phyloP scores from a whole-genome alignment of 75 land plant species.

The Chamaecyparis obtusa region DNA sequence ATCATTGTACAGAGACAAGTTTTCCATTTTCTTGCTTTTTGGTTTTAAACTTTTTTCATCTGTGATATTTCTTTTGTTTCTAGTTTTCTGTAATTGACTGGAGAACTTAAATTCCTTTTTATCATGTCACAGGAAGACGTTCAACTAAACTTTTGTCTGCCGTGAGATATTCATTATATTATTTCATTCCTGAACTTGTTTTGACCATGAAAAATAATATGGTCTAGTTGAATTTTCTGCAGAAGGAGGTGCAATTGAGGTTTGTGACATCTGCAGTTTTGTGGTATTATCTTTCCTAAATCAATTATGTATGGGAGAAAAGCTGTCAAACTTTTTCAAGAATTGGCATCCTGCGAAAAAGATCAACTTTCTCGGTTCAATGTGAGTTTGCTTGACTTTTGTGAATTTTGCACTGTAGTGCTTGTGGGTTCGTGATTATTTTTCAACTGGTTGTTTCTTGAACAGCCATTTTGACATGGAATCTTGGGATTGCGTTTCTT shows the following conservation, averaged over 20 bases:
- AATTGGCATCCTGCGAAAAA: conserved; percentile 29
- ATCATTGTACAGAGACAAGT: background rate
- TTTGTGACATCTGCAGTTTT: background rate
- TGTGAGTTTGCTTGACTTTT: conserved; percentile 23
- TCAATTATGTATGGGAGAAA: conserved; percentile 47
- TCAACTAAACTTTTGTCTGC: too few species aligned
- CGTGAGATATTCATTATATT: background rate
- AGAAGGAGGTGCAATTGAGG: background rate
- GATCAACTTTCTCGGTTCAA: conserved; percentile 49
- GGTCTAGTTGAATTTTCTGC: background rate
- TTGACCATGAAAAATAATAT: background rate
- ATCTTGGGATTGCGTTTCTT: background rate
- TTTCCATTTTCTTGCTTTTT: background rate
- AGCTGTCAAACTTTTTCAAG: conserved; percentile 49
- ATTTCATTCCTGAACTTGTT: background rate
- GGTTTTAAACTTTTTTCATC: background rate
- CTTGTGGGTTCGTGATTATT: background rate
- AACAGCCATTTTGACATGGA: background rate
- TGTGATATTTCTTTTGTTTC: background rate
- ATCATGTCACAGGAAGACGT: background rate
- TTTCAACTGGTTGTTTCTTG: conserved; percentile 1
- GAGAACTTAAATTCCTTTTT: background rate
- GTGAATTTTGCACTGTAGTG: background rate
- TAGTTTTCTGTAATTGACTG: background rate
- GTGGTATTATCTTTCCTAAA: background rate